Evolutionary conservation across 352 stramenopile genomes (phyloP).

Genomic region (Phytophthora ohioensis): DNA sequence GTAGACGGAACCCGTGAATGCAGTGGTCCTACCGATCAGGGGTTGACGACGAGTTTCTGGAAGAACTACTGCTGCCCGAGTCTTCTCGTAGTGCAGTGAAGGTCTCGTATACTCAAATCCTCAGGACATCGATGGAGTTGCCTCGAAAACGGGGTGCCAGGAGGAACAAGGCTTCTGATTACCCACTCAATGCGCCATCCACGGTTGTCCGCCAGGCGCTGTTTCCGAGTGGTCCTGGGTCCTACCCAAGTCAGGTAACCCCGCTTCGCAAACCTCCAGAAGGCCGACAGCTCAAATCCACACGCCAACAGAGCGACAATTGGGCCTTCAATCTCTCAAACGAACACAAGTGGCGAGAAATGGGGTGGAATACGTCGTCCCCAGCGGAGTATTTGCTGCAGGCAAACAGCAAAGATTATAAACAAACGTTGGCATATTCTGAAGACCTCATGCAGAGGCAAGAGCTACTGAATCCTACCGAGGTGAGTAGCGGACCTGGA

Average conservation of each 20-base stretch:
- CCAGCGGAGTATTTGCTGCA: constrained; percentile 66
- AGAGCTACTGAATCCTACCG: constrained; percentile 9
- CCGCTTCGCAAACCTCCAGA: constrained; percentile 38
- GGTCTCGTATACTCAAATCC: not conserved
- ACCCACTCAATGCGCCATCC: constrained; percentile 45
- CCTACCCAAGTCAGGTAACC: constrained; percentile 50
- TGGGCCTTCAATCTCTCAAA: constrained; percentile 19
- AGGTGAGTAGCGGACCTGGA: not conserved
- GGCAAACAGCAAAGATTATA: constrained; percentile 50
- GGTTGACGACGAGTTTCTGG: constrained; percentile 45
- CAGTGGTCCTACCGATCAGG: constrained; percentile 17
- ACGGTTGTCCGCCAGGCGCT: constrained; percentile 51
- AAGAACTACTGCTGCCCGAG: constrained; percentile 48
- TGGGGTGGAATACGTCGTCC: constrained; percentile 77
- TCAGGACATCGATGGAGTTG: constrained; percentile 14
- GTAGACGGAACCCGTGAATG: constrained; percentile 24
- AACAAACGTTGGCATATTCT: constrained; percentile 69
- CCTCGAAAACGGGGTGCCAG: constrained; percentile 35
- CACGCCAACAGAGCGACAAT: constrained; percentile 12
- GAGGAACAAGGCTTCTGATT: constrained; percentile 42
- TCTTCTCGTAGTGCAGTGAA: constrained; percentile 24
- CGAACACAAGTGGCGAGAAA: constrained; percentile 63
- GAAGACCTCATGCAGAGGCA: constrained; percentile 47
- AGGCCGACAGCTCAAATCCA: constrained; percentile 15
- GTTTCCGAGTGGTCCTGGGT: constrained; percentile 52